Evolutionary conservation across 140 eudicot species (phyloP).

Genomic region (Artemisia princeps): DNA sequence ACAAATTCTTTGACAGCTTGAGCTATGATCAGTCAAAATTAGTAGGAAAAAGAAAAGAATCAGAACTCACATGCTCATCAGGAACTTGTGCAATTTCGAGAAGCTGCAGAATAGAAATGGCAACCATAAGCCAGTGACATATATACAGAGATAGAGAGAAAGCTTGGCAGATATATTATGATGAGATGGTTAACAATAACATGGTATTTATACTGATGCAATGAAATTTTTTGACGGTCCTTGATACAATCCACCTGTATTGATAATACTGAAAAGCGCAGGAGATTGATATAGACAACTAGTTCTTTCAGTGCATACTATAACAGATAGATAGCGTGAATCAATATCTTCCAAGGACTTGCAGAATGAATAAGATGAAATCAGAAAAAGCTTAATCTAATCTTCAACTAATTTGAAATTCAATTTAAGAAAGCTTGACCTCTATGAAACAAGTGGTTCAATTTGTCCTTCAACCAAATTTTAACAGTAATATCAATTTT

Average conservation of each 20-base stretch:
- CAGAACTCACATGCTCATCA: slow-evolving; percentile 63
- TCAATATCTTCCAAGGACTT: background rate
- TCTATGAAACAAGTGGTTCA: background rate
- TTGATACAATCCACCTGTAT: too few species aligned
- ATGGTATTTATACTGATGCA: too few species aligned
- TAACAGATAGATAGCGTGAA: too few species aligned
- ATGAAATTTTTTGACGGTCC: too few species aligned
- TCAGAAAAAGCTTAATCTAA: background rate
- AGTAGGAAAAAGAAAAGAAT: slow-evolving; percentile 11
- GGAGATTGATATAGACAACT: too few species aligned
- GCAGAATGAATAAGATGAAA: background rate
- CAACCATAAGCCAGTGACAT: background rate
- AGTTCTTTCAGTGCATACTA: too few species aligned
- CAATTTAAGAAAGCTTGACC: too few species aligned
- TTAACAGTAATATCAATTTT: background rate
- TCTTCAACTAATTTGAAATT: too few species aligned
- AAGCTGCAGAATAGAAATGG: slow-evolving; percentile 52
- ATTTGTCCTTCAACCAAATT: background rate
- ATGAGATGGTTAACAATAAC: background rate
- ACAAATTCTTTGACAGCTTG: too few species aligned
- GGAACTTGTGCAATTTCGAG: slow-evolving; percentile 89
- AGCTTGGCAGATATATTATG: background rate
- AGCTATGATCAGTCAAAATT: background rate
- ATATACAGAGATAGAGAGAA: background rate
- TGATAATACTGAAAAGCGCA: too few species aligned